Percentiles rank a stretch among this genome's conserved stretches.
These are phyloP conservation scores for Mycena metata DNA, from an alignment of 768 basidiomycete genomes.

Conservation along the genomic window DNA sequence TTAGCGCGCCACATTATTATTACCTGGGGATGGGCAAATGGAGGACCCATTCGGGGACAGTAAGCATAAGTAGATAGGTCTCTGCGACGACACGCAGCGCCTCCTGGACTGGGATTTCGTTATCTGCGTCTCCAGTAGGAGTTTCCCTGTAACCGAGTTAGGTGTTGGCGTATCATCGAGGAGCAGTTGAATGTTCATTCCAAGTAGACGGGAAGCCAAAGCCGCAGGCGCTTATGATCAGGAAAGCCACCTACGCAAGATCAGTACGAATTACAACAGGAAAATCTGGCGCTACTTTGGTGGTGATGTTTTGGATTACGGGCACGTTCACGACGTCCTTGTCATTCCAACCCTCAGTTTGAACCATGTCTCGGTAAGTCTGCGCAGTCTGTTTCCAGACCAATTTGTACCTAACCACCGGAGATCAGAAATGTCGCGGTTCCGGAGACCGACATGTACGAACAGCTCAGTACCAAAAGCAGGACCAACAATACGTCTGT, in stretches of 20 bases:
- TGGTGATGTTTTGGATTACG: conserved; percentile 50
- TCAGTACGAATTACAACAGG: neutral
- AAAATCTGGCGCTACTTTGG: conserved; percentile 47
- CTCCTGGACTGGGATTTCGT: conserved; percentile 55
- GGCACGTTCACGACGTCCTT: conserved; percentile 48
- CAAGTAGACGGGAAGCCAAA: conserved; percentile 62
- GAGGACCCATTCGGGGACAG: conserved; percentile 55
- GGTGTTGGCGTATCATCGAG: neutral
- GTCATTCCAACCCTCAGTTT: conserved; percentile 50
- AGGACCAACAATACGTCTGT: conserved; percentile 50
- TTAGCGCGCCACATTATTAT: neutral
- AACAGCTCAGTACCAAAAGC: conserved; percentile 48
- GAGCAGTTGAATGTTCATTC: conserved; percentile 34
- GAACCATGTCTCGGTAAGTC: conserved; percentile 56
- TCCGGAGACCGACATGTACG: neutral
- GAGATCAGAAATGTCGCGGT: neutral
- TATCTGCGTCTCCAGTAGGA: conserved; percentile 52
- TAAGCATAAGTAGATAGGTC: conserved; percentile 42
- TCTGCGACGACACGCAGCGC: conserved; percentile 52
- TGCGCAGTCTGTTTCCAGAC: conserved; percentile 57
- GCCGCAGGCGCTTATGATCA: conserved; percentile 60
- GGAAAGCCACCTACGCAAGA: conserved; percentile 53
- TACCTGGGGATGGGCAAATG: conserved; percentile 54
- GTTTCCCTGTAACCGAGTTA: conserved; percentile 32
- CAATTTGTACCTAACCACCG: conserved; percentile 49